A percentile compares a stretch with the other conserved stretches of the same genome.
Conservation (phyloP, 140 eudicot species). For the Anethum foeniculum region DNA sequence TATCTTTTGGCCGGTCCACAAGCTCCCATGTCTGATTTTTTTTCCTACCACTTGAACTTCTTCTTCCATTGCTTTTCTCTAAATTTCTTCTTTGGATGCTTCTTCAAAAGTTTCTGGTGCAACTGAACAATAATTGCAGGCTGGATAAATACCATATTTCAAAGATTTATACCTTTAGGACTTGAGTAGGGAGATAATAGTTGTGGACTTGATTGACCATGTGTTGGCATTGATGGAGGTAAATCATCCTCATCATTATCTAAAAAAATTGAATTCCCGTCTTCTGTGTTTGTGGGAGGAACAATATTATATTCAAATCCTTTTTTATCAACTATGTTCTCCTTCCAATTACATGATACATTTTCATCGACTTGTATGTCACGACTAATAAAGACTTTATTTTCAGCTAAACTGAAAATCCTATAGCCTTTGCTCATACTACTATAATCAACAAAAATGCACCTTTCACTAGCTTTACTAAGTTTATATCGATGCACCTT, state of each 20-base stretch:
- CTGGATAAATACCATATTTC: not conserved
- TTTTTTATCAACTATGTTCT: too few relatives aligned
- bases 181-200: not conserved
- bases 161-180: not conserved
- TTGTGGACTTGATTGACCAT: not conserved
- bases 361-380: not conserved
- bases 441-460: not conserved
- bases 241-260: too few relatives aligned
- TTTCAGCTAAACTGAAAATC: not conserved
- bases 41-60: not conserved
- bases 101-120: not conserved
- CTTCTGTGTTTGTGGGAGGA: too few relatives aligned
- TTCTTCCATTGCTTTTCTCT: not conserved
- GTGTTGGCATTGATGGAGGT: not conserved
- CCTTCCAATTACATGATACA: too few relatives aligned
- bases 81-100: not conserved
- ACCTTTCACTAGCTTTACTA: not conserved
- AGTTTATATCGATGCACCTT: not conserved
- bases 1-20: not conserved
- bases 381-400: not conserved
- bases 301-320: too few relatives aligned
- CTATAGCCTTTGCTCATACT: not conserved
- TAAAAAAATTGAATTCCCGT: too few relatives aligned
- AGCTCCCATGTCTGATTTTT: not conserved
- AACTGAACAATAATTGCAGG: not conserved